Percentiles rank a stretch among this genome's conserved stretches.
Evolutionary conservation across 306 rosid genomes (phyloP).

Genomic region (Dalbergia cultrata): DNA sequence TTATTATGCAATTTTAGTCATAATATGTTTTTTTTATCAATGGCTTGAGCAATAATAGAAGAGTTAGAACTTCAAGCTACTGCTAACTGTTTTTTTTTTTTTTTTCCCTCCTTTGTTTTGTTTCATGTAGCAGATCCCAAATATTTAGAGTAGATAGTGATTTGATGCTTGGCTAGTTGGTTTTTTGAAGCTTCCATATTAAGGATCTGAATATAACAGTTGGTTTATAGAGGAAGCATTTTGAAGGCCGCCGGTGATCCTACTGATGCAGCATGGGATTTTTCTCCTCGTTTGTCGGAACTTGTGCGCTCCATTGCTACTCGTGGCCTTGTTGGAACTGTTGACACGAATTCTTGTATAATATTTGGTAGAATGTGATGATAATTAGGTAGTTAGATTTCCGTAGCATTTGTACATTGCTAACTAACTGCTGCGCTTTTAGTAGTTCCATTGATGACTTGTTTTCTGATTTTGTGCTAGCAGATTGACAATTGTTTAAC

Average conservation of each 20-base stretch:
- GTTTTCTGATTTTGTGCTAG: conserved; percentile 59
- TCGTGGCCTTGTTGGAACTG: conserved; percentile 39
- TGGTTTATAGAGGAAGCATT: conserved; percentile 39
- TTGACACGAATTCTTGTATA: conserved; percentile 64
- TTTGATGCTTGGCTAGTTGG: conserved; percentile 34
- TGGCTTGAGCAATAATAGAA: no score
- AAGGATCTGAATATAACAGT: conserved; percentile 18
- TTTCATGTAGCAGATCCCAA: conserved; percentile 42
- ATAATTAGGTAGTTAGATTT: conserved; percentile 58
- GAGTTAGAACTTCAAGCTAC: background rate
- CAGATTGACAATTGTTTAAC: conserved; percentile 55
- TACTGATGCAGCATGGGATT: conserved; percentile 45
- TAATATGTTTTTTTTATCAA: no score
- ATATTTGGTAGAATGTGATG: conserved; percentile 67
- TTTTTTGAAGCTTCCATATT: conserved; percentile 38
- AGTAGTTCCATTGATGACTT: conserved; percentile 52
- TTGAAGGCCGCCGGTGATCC: conserved; percentile 36
- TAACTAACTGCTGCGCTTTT: conserved; percentile 63
- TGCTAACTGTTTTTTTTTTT: conserved; percentile 2
- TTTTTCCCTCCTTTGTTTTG: background rate
- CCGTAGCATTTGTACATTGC: conserved; percentile 79
- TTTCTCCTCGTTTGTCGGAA: conserved; percentile 38
- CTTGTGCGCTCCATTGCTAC: background rate
- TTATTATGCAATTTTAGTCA: no score
- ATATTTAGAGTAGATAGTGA: conserved; percentile 50